phyloP scores from a whole-genome alignment of 331 rosid genomes.

The Quercus phellos region DNA sequence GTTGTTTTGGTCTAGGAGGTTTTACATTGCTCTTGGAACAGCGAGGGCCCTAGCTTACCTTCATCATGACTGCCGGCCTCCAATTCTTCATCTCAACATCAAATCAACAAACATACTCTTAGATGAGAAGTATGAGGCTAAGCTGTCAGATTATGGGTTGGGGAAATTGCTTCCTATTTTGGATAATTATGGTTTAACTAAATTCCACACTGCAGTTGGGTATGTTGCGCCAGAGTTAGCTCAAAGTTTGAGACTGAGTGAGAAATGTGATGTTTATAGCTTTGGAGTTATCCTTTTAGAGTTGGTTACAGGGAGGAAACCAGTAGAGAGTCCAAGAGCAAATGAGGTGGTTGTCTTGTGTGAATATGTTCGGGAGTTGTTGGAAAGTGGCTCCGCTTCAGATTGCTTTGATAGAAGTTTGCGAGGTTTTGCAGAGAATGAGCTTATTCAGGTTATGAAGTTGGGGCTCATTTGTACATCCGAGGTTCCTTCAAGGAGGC shows the following conservation, averaged over 20 bases:
- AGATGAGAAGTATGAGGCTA: slow-evolving; percentile 70
- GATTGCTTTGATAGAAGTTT: slow-evolving; percentile 79
- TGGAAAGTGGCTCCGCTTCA: slow-evolving; percentile 80
- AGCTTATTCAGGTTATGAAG: slow-evolving; percentile 87
- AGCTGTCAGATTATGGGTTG: slow-evolving; percentile 88
- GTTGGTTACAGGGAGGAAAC: slow-evolving; percentile 93
- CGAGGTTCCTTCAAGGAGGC: slow-evolving; percentile 81
- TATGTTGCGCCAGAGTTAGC: slow-evolving; percentile 97
- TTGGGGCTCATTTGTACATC: slow-evolving; percentile 87
- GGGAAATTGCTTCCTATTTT: slow-evolving; percentile 90
- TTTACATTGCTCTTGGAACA: slow-evolving; percentile 77
- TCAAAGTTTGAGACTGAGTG: slow-evolving; percentile 80
- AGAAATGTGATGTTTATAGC: slow-evolving; percentile 93
- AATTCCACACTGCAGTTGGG: slow-evolving; percentile 80
- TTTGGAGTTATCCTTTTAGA: slow-evolving; percentile 92
- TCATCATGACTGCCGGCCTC: slow-evolving; percentile 93
- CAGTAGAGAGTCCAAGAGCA: slow-evolving; percentile 84
- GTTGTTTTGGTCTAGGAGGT: slow-evolving; percentile 76
- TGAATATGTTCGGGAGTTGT: slow-evolving; percentile 69
- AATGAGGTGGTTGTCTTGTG: slow-evolving; percentile 83
- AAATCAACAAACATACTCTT: slow-evolving; percentile 88
- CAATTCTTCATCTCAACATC: slow-evolving; percentile 92
- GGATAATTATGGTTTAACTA: slow-evolving; percentile 72
- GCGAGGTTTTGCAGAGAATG: slow-evolving; percentile 74
- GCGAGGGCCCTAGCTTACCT: slow-evolving; percentile 88